phyloP scores from a whole-genome alignment of 2,329 filamentous ascomycete species.

The Purpureocillium takamizusanense region DNA sequence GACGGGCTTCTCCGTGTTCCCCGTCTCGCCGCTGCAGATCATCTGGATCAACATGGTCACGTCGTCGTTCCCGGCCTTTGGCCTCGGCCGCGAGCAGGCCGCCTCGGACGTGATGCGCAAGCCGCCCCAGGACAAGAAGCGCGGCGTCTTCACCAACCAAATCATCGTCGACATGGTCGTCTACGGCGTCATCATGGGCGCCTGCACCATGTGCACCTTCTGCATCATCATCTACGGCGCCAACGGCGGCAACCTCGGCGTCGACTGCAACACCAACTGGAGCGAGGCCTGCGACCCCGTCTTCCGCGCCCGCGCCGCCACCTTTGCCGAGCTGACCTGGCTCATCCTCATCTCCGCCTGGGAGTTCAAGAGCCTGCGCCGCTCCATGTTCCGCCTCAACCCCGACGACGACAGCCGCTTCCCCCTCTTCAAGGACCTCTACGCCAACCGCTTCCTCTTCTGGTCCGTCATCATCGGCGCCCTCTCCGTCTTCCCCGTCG shows the following conservation, averaged over 20 bases:
- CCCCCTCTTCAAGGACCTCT: conserved; percentile 53
- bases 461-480: conserved; percentile 54
- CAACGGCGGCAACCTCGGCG: conserved; percentile 46
- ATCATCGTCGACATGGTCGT: conserved; percentile 72
- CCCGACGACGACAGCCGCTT: conserved; percentile 40
- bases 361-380: conserved; percentile 67
- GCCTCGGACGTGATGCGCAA: conserved; percentile 70
- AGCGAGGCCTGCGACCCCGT: conserved; percentile 48
- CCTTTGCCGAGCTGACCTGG: conserved; percentile 67
- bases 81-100: conserved; percentile 71
- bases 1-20: conserved; percentile 68
- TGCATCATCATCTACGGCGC: conserved; percentile 54
- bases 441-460: conserved; percentile 62
- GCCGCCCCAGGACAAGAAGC: conserved; percentile 60
- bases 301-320: conserved; percentile 62
- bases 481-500: conserved; percentile 54
- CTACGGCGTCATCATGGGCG: conserved; percentile 71
- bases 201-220: conserved; percentile 56
- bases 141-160: conserved; percentile 69
- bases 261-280: conserved; percentile 53
- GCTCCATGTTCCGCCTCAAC: conserved; percentile 61
- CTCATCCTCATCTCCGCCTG: conserved; percentile 65
- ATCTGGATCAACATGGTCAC: conserved; percentile 95
- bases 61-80: conserved; percentile 79
- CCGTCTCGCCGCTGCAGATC: conserved; percentile 76